Evolutionary conservation across 2,329 filamentous ascomycete species (phyloP), one percentile per base, ranked within the genome.

Genomic region (Penicillium griseofulvum): DNA sequence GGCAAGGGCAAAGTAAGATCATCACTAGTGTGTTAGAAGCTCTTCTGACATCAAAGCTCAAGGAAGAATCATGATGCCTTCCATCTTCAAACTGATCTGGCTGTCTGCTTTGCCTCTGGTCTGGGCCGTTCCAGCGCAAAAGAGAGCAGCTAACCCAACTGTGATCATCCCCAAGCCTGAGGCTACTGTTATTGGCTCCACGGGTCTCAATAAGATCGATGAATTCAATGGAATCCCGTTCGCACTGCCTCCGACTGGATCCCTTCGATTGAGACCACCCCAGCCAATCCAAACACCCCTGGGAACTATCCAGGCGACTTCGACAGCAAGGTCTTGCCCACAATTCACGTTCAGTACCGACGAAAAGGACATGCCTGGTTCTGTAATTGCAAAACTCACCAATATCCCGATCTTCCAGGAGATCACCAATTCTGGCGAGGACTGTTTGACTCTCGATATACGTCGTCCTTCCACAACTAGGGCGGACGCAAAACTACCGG

Each of bases 191-290:
- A 68, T 70, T 17, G 71, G 69, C 10, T 63, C 36, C 53, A 72
- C 62, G 56, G 67, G 71, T 2, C 64, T 45, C 2, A 45, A 69
- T 3, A 71, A 73, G 26, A 79, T 90, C 19, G 89, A 93, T 54
- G 83, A 78, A 26, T 92, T 90, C 75, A 84, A 82, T 52, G 88
- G 86, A 22, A 90, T 94, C 53, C 89, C 89, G 3, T 94, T 86
- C 66, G 88, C 89, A 2, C 78, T 89, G 58, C 81, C 88, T 1
- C 89, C 89, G 0, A 79, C 82, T 0, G 88, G 87, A 0, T 69
- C 78, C 3, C 76, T 90, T 24, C 85, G 90, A 16, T 80, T 94
- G 33, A 86, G 82, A 66, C 86, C 87, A 7, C 90, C 90, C 0
- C 80, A 85, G 65, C 77, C 81, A 8, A 74, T 89, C 16, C 83